Percentiles rank a stretch among this genome's conserved stretches.
Evolutionary conservation across 1,139 yeast species (phyloP).

Genomic region (Candida sanyaensis): DNA sequence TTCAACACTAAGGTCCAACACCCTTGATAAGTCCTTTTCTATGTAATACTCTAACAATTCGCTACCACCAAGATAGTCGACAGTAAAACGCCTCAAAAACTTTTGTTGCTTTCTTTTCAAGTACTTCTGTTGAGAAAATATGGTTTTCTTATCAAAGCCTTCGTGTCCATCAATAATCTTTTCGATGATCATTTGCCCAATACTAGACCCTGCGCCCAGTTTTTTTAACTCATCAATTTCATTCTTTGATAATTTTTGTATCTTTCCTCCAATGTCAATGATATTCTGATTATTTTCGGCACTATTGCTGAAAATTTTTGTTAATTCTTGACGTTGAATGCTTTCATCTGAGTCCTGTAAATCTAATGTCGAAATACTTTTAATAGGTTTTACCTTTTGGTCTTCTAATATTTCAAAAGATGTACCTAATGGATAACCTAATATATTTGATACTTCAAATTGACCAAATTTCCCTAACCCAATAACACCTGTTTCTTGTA

Average conservation of each 20-base stretch:
- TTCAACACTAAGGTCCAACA: conserved; percentile 85
- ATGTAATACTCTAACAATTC: conserved; percentile 71
- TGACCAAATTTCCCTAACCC: conserved; percentile 90
- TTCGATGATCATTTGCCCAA: conserved; percentile 82
- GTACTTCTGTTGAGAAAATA: conserved; percentile 89
- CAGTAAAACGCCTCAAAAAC: conserved; percentile 80
- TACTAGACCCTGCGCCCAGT: conserved; percentile 58
- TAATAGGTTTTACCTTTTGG: conserved; percentile 51
- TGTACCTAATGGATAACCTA: conserved; percentile 86
- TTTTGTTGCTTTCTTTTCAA: conserved; percentile 89
- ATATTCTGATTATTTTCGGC: conserved; percentile 72
- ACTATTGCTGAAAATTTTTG: conserved; percentile 41
- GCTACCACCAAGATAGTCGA: conserved; percentile 77
- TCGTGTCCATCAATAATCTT: conserved; percentile 81
- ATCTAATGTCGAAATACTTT: conserved; percentile 32
- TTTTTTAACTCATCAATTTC: conserved; percentile 82
- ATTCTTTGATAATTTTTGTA: conserved; percentile 70
- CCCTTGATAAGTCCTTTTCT: conserved; percentile 70
- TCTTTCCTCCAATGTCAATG: conserved; percentile 69
- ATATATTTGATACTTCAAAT: conserved; percentile 69
- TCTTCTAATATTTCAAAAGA: conserved; percentile 81
- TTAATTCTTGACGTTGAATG: conserved; percentile 42
- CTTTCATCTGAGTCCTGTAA: conserved; percentile 22
- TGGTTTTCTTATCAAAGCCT: conserved; percentile 86
- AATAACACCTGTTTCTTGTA: conserved; percentile 59